phyloP scores from a whole-genome alignment of 2,329 filamentous ascomycete genomes.

The Aspergillus texensis region DNA sequence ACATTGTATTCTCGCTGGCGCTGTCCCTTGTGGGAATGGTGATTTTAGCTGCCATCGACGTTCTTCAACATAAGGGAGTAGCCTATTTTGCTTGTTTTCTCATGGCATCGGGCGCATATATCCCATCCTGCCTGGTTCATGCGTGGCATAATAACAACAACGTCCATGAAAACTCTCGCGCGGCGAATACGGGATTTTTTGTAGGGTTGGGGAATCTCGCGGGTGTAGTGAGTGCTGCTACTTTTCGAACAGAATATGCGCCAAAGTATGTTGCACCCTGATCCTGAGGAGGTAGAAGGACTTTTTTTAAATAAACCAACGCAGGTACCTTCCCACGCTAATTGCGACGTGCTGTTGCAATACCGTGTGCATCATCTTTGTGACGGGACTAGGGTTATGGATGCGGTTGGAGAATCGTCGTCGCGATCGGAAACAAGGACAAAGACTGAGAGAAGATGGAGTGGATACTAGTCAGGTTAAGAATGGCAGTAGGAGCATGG shows the following conservation, averaged over 20 bases:
- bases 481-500: conserved; percentile 39
- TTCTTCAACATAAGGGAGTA: conserved; percentile 44
- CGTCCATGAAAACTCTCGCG: conserved; percentile 52
- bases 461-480: conserved; percentile 44
- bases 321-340: conserved; percentile 49
- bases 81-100: conserved; percentile 57
- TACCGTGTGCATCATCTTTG: conserved; percentile 45
- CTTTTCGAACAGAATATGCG: conserved; percentile 52
- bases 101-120: conserved; percentile 48
- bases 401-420: conserved; percentile 50
- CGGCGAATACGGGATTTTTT: conserved; percentile 52
- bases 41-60: conserved; percentile 49
- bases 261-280: conserved; percentile 33
- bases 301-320: too few relatives aligned
- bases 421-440: conserved; percentile 36
- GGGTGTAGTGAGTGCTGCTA: conserved; percentile 49
- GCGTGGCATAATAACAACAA: conserved; percentile 59
- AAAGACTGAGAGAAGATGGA: conserved; percentile 41
- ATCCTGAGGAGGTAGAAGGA: too few relatives aligned
- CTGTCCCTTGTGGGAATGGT: conserved; percentile 50
- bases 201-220: conserved; percentile 55
- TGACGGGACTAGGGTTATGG: conserved; percentile 45
- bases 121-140: conserved; percentile 52
- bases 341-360: conserved; percentile 49
- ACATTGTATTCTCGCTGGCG: conserved; percentile 45